Conservation (phyloP, 306 rosid species). For the Pterocarpus santalinus region DNA sequence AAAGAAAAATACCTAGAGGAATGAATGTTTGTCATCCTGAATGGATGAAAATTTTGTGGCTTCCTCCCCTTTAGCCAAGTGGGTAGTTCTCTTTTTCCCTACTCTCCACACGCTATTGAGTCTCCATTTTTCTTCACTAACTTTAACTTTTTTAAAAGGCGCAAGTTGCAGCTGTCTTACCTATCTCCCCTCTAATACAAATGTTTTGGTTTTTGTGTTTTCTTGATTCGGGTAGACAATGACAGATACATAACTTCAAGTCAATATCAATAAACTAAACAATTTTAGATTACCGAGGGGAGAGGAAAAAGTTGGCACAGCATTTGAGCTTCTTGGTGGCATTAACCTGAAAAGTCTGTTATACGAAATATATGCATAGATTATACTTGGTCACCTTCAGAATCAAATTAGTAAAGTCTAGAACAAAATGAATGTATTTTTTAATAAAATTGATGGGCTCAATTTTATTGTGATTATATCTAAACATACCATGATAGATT, state of each 20-base stretch:
- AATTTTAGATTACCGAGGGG: conserved; percentile 44
- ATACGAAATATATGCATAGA: background rate
- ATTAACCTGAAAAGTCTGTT: conserved; percentile 40
- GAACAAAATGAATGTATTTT: background rate
- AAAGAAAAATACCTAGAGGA: conserved; percentile 42
- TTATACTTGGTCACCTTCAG: background rate
- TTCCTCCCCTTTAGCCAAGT: conserved; percentile 57
- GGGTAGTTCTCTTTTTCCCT: conserved; percentile 61
- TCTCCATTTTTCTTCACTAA: conserved; percentile 58
- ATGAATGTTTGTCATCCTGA: conserved; percentile 58
- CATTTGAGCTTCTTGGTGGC: conserved; percentile 41
- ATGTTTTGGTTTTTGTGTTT: conserved; percentile 44
- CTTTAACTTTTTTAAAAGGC: conserved; percentile 72
- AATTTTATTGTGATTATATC: background rate
- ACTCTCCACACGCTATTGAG: conserved; percentile 54
- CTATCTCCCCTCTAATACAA: background rate
- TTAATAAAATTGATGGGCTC: background rate
- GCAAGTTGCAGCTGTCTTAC: conserved; percentile 41
- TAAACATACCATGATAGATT: background rate
- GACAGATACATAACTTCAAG: conserved; percentile 50
- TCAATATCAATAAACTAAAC: conserved; percentile 39
- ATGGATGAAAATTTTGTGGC: conserved; percentile 53
- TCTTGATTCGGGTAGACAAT: conserved; percentile 47
- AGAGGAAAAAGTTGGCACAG: conserved; percentile 43
- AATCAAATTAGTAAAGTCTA: background rate